Evolutionary conservation across 139 green algal species (phyloP), one percentile per base, ranked within the genome.

Genomic region (Ostreobium quekettii): DNA sequence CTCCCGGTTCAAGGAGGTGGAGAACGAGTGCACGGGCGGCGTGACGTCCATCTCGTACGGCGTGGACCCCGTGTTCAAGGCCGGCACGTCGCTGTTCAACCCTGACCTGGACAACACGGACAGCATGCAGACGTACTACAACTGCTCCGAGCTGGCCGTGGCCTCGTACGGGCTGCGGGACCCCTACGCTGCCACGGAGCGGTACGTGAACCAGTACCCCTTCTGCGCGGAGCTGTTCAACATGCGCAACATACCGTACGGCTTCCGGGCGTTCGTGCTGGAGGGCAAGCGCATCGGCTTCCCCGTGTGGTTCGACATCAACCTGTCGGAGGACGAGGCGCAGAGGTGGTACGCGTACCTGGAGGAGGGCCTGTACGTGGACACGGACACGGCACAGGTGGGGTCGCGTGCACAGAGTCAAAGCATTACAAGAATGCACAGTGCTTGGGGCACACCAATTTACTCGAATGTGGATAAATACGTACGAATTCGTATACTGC

Each of bases 201-300:
- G 48, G 15, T 74, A 59, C 65, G 64, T 78, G 22, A 90, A 87
- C 65, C 56, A 65, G 1, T 22, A 30, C 15, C 87, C 85, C 1
- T 93, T 86, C 69, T 93, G 87, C 69, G 76, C 78, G 3, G 81
- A 93, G 77, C 80, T 90, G 2, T 93, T 81, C 81, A 91, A 88
- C 71, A 70, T 72, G 61, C 77, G 84, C 31, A 62, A 78, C 26
- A 63, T 89, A 32, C 87, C 87, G 0, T 93, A 85, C 58, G 80
- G 82, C 28, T 93, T 90, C 78, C 74, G 79, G 53, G 66, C 78
- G 67, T 80, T 81, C 59, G 70, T 72, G 6, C 63, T 91, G 56
- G 15, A 70, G 0, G 60, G 66, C 38, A 81, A 80, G 64, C 61
- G 58, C 39, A 30, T 74, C 58, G 83, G 87, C 31, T 93, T 90